These are phyloP conservation scores for Perilla frutescens DNA, from an alignment of 257 asterid species.

Conservation along the genomic window DNA sequence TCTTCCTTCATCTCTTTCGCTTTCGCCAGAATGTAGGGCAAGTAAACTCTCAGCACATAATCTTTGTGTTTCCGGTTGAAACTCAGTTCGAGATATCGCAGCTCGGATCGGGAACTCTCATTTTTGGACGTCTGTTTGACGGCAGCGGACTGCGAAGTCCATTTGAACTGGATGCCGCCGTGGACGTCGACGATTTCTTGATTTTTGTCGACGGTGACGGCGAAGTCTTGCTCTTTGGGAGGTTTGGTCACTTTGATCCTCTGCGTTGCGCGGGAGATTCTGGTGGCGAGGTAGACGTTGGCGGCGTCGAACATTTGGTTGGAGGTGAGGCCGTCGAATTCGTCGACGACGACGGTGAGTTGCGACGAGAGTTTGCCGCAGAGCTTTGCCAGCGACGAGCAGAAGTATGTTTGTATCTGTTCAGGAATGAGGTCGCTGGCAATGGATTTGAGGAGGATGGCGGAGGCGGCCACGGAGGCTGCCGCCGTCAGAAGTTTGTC, in stretches of 20 bases:
- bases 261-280: slow-evolving; percentile 52
- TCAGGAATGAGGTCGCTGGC: slow-evolving; percentile 61
- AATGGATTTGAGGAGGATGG: slow-evolving; percentile 55
- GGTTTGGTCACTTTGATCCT: slow-evolving; percentile 67
- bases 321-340: slow-evolving; percentile 67
- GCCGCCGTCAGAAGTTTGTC: slow-evolving; percentile 53
- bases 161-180: slow-evolving; percentile 43
- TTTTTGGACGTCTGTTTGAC: slow-evolving; percentile 34
- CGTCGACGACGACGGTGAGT: slow-evolving; percentile 66
- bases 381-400: slow-evolving; percentile 48
- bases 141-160: slow-evolving; percentile 56
- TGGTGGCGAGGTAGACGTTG: slow-evolving; percentile 57
- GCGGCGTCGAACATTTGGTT: slow-evolving; percentile 70
- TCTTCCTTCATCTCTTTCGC: slow-evolving; percentile 64
- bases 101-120: slow-evolving; percentile 41
- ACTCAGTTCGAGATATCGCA: slow-evolving; percentile 58
- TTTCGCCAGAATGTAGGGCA: slow-evolving; percentile 46
- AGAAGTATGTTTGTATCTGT: slow-evolving; percentile 44
- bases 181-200: slow-evolving; percentile 57
- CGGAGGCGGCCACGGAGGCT: slow-evolving; percentile 56
- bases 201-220: slow-evolving; percentile 59
- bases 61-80: slow-evolving; percentile 63
- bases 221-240: slow-evolving; percentile 53
- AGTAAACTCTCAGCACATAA: slow-evolving; percentile 48
- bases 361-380: slow-evolving; percentile 53